phyloP scores from a whole-genome alignment of 306 rosid species.

The Rubus parviflorus region DNA sequence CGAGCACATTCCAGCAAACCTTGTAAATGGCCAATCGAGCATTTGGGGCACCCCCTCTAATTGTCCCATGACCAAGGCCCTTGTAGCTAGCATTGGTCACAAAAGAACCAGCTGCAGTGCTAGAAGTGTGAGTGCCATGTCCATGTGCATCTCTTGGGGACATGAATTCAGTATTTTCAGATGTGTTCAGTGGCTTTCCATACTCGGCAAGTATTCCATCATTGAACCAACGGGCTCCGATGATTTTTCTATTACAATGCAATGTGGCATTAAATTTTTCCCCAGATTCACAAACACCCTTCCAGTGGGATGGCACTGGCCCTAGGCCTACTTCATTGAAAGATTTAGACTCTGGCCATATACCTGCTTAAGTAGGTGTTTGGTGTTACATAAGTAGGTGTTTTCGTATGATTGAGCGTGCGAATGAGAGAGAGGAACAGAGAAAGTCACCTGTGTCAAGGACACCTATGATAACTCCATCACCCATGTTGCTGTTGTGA shows the following conservation, averaged over 20 bases:
- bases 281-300: conserved; percentile 45
- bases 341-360: conserved; percentile 56
- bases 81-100: conserved; percentile 38
- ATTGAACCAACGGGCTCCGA: conserved; percentile 56
- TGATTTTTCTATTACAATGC: conserved; percentile 48
- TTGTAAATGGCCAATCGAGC: conserved; percentile 58
- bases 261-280: conserved; percentile 33
- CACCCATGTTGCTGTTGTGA: conserved; percentile 38
- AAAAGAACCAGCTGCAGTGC: conserved; percentile 48
- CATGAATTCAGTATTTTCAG: conserved; percentile 34
- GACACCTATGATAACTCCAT: conserved; percentile 43
- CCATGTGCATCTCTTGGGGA: conserved; percentile 49
- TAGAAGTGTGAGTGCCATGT: conserved; percentile 53
- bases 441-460: conserved; percentile 47
- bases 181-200: conserved; percentile 30
- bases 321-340: conserved; percentile 46
- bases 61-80: conserved; percentile 48
- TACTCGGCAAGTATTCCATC: conserved; percentile 37
- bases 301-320: conserved; percentile 51
- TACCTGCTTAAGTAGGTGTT: conserved; percentile 34
- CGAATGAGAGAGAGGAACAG: neutral
- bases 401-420: neutral
- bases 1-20: conserved; percentile 49
- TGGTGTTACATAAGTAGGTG: neutral
- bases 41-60: conserved; percentile 49